Conservation (phyloP, 768 basidiomycete genomes). For the Nevesoporus exiguus region DNA sequence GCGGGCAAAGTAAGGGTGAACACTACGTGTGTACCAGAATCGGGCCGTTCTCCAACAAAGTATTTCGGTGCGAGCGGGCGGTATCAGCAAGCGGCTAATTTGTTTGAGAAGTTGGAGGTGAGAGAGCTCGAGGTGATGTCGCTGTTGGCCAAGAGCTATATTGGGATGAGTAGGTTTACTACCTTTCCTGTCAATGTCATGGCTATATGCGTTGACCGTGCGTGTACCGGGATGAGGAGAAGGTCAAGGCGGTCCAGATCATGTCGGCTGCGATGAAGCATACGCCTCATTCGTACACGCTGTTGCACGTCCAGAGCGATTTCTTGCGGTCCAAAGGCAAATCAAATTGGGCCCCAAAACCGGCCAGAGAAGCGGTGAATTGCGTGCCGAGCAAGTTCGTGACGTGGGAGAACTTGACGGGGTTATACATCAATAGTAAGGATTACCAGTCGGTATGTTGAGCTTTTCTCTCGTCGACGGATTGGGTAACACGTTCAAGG, state of each 20-base stretch:
- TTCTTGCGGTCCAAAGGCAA: slow-evolving; percentile 91
- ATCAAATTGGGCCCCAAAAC: slow-evolving; percentile 82
- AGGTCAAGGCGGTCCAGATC: slow-evolving; percentile 96
- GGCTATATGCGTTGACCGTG: not conserved
- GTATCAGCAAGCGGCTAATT: slow-evolving; percentile 82
- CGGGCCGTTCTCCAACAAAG: too few species aligned
- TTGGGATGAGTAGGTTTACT: slow-evolving; percentile 87
- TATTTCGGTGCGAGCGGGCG: slow-evolving; percentile 94
- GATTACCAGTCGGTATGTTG: too few species aligned
- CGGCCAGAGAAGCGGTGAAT: slow-evolving; percentile 93
- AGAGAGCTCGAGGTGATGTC: slow-evolving; percentile 88
- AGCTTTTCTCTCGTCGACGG: too few species aligned
- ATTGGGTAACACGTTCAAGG: too few species aligned
- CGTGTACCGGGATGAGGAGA: slow-evolving; percentile 64
- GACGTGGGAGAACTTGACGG: slow-evolving; percentile 97
- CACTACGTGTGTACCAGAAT: too few species aligned
- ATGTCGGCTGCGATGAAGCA: slow-evolving; percentile 79
- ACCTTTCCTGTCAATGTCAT: too few species aligned
- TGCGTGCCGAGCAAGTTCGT: slow-evolving; percentile 98
- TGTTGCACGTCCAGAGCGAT: slow-evolving; percentile 91
- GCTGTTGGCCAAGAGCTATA: slow-evolving; percentile 82
- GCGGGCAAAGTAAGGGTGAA: too few species aligned
- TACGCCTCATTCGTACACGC: slow-evolving; percentile 89
- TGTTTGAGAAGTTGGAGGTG: slow-evolving; percentile 86
- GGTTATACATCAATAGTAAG: slow-evolving; percentile 86